phyloP scores from a whole-genome alignment of 1,284 basidiomycete genomes.

The Sanguinoderma infundibulare region DNA sequence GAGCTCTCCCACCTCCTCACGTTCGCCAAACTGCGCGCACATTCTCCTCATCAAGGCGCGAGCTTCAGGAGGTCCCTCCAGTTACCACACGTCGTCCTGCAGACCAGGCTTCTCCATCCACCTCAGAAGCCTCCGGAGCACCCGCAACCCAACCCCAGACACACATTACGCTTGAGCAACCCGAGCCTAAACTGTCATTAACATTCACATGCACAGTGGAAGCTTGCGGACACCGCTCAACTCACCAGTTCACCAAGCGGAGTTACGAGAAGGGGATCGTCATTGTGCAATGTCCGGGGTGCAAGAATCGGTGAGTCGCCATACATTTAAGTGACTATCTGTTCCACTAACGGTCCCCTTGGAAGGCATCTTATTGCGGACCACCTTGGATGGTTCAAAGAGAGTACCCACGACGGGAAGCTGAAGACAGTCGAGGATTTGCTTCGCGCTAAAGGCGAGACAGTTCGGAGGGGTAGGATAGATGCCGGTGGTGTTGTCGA shows the following conservation, averaged over 20 bases:
- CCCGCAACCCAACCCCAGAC: constrained; percentile 15
- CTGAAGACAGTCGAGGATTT: constrained; percentile 84
- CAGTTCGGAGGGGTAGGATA: constrained; percentile 62
- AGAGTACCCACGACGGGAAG: constrained; percentile 74
- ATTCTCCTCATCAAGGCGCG: background rate
- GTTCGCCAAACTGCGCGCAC: background rate
- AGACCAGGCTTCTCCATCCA: background rate
- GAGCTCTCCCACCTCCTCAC: background rate
- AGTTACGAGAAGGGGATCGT: constrained; percentile 92
- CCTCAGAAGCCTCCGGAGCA: background rate
- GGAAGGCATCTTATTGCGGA: constrained; percentile 87
- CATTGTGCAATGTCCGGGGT: constrained; percentile 89
- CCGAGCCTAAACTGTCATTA: constrained; percentile 67
- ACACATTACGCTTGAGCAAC: constrained; percentile 23
- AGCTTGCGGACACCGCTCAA: constrained; percentile 81
- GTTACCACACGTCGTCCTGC: background rate
- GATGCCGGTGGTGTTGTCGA: constrained; percentile 51
- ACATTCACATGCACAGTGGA: constrained; percentile 90
- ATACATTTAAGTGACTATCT: background rate
- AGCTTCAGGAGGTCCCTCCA: background rate
- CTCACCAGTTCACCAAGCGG: constrained; percentile 87
- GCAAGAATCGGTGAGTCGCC: constrained; percentile 76
- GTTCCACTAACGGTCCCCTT: background rate
- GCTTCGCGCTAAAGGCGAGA: constrained; percentile 77
- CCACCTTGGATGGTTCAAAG: constrained; percentile 92